Base-by-base conservation (phyloP, 495 filamentous ascomycete genomes). In the Rostrohypoxylon terebratum region DNA sequence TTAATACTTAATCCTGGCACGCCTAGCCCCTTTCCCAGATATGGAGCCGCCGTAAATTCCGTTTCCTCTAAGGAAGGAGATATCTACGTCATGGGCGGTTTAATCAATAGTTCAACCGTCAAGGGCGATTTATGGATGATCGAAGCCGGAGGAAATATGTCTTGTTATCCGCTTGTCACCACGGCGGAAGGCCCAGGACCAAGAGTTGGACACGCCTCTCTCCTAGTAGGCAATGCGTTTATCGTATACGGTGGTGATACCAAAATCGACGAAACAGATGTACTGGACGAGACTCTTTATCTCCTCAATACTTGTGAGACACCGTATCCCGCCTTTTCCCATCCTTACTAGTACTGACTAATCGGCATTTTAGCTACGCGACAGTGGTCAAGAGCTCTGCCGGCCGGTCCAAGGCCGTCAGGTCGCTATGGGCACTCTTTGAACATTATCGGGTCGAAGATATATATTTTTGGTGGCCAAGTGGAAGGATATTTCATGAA, bases 181-280 rank as follows among this genome's bases (percentile, higher is more conserved):
- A 96, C 92, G 1, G 91, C 93, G 20, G 96, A 99, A 78, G 95
- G 96, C 0, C 96, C 96, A 0, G 96, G 96, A 4, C 95, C 96
- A 2, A 88, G 96, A 83, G 96, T 99, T 38, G 96, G 96, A 10
- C 96, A 99, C 84, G 87, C 96, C 4, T 94, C 93, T 83, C 85
- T 99, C 77, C 84, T 99, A 7, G 96, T 98, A 38, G 96, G 96
- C 21, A 99, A 99, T 83, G 96, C 96, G 0, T 99, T 98, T 76
- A 99, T 99, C 72, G 96, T 99, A 13, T 99, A 97, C 78, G 96
- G 96, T 25, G 96, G 96, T 74, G 96, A 99, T 78, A 99, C 96
- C 23, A 98, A 98, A 81, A 90, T 96, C 75, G 94, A 98, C 69
- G 95, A 98, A 69, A 87, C 86, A 5, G 96, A 99, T 80, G 84